Evolutionary conservation across 2,329 filamentous ascomycete genomes (phyloP).

Genomic region (Phoma sp.): DNA sequence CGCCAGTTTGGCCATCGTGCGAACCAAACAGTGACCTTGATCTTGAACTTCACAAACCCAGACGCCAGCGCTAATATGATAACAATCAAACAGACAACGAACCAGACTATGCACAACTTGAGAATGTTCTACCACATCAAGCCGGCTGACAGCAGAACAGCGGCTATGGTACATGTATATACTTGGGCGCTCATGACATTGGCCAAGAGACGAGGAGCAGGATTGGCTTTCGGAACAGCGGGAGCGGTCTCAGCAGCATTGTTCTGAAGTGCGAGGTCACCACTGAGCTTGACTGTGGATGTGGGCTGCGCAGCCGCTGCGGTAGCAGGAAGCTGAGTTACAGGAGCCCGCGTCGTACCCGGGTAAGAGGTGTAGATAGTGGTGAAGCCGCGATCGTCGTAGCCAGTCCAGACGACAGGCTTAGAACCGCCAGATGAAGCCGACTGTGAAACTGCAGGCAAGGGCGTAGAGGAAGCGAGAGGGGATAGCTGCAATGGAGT

Average conservation of each 20-base stretch:
- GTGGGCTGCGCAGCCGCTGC: conserved; percentile 6
- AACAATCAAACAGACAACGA: not conserved
- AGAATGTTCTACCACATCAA: not conserved
- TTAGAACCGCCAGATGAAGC: conserved; percentile 39
- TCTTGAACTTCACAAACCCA: conserved; percentile 6
- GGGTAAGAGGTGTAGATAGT: conserved; percentile 50
- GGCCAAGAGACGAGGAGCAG: not conserved
- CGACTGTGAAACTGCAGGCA: conserved; percentile 49
- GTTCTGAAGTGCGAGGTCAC: conserved; percentile 12
- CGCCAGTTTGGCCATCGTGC: not conserved
- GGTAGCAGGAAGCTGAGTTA: conserved; percentile 7
- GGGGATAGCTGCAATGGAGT: conserved; percentile 54
- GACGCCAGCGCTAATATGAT: conserved; percentile 15
- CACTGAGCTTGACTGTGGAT: conserved; percentile 1
- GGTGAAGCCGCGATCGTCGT: conserved; percentile 57
- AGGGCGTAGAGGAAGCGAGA: conserved; percentile 59
- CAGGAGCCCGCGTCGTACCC: conserved; percentile 17
- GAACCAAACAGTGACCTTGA: conserved; percentile 6
- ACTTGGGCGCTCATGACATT: not conserved
- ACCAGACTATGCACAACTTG: not conserved
- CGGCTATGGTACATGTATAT: not conserved
- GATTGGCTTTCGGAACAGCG: conserved; percentile 13
- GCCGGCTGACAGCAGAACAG: not conserved
- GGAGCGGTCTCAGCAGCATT: conserved; percentile 15
- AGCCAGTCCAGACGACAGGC: conserved; percentile 52